Evolutionary conservation across 202 grass and related monocot genomes (phyloP).

Genomic region (Dendrocalamus latiflorus): DNA sequence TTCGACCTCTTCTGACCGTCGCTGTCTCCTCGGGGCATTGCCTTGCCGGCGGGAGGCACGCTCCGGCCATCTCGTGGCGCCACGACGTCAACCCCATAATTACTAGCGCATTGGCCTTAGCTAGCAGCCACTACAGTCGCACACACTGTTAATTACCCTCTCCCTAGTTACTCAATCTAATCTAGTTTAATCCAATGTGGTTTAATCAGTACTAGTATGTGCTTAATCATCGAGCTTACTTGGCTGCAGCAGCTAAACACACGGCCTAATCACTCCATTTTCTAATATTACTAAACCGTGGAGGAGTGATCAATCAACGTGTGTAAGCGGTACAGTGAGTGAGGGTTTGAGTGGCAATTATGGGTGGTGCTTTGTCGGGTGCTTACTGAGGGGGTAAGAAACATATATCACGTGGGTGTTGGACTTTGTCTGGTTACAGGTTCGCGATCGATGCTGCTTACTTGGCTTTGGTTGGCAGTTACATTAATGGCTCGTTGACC

Average conservation of each 20-base stretch:
- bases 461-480: background rate
- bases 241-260: background rate
- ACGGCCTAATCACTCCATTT: background rate
- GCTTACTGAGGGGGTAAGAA: background rate
- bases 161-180: background rate
- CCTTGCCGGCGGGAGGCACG: background rate
- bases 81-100: background rate
- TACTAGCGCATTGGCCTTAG: background rate
- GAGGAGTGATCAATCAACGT: background rate
- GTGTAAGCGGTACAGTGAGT: background rate
- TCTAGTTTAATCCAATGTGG: background rate
- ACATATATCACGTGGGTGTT: conserved; percentile 14
- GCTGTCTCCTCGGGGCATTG: background rate
- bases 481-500: conserved; percentile 44
- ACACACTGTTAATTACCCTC: background rate
- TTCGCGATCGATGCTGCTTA: too few relatives aligned
- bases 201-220: background rate
- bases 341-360: background rate
- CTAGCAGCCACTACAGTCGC: background rate
- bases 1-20: conserved; percentile 55
- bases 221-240: background rate
- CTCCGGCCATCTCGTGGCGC: background rate
- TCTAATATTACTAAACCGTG: background rate
- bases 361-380: background rate
- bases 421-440: too few relatives aligned